Evolutionary conservation across 768 basidiomycete genomes (phyloP).

Genomic region (Suillus subluteus): DNA sequence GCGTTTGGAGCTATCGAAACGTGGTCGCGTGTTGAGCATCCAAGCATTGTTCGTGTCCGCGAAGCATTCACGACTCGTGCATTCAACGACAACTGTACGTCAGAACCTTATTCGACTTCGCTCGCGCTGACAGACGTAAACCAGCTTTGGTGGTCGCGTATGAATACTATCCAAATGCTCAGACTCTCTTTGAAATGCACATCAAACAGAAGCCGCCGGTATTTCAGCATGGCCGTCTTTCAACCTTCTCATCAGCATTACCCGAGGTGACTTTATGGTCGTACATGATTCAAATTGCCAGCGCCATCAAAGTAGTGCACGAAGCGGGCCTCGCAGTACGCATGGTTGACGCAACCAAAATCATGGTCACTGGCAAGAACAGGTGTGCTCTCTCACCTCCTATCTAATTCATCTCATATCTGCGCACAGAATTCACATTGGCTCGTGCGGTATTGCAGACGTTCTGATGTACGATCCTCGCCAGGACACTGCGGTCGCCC

Average conservation of each 20-base stretch:
- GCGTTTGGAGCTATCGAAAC: constrained; percentile 84
- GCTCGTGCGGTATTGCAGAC: constrained; percentile 87
- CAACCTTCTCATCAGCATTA: constrained; percentile 42
- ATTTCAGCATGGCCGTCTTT: constrained; percentile 39
- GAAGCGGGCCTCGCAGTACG: constrained; percentile 79
- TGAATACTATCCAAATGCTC: constrained; percentile 83
- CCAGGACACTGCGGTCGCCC: constrained; percentile 58
- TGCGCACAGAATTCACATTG: constrained; percentile 69
- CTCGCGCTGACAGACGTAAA: constrained; percentile 5
- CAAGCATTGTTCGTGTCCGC: constrained; percentile 77
- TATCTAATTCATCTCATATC: constrained; percentile 9
- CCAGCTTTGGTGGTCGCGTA: constrained; percentile 91
- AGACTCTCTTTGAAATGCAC: constrained; percentile 81
- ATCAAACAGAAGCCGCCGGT: constrained; percentile 57
- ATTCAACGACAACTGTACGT: constrained; percentile 90
- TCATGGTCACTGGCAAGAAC: constrained; percentile 88
- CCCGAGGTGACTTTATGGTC: constrained; percentile 90
- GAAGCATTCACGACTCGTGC: constrained; percentile 96
- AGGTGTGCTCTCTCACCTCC: constrained; percentile 46
- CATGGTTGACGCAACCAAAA: constrained; percentile 83
- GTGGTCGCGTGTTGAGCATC: constrained; percentile 86
- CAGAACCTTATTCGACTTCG: neutral
- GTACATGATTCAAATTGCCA: constrained; percentile 88
- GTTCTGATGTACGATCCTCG: constrained; percentile 77
- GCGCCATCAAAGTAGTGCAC: constrained; percentile 86